Evolutionary conservation across 2,329 filamentous ascomycete genomes (phyloP).

Genomic region (Aspergillus sp.): DNA sequence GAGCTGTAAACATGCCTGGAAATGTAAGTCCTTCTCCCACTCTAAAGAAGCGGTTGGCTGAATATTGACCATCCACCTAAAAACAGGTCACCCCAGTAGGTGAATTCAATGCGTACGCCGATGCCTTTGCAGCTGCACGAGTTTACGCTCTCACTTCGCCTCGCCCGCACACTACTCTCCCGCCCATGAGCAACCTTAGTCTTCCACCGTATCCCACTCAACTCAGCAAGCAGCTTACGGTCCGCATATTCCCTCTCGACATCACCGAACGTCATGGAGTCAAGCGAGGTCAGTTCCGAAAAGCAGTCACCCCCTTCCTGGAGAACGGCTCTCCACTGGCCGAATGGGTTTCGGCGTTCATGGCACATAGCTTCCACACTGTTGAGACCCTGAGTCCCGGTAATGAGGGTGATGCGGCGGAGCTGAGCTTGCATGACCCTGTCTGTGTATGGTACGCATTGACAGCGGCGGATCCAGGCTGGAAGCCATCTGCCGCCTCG

Average conservation of each 20-base stretch:
- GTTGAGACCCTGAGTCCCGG: constrained; percentile 57
- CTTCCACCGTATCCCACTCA: constrained; percentile 58
- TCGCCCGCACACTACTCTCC: constrained; percentile 71
- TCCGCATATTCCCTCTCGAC: constrained; percentile 69
- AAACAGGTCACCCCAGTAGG: constrained; percentile 61
- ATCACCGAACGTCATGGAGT: constrained; percentile 67
- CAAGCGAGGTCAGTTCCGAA: constrained; percentile 52
- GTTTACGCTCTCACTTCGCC: constrained; percentile 71
- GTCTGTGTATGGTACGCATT: constrained; percentile 73
- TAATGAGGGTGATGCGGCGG: constrained; percentile 42
- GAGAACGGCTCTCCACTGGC: constrained; percentile 64
- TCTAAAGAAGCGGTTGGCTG: background rate
- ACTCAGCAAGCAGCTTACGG: constrained; percentile 57
- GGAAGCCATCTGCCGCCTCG: constrained; percentile 42
- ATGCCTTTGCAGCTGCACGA: constrained; percentile 68
- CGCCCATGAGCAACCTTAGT: constrained; percentile 46
- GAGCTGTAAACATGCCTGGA: constrained; percentile 68
- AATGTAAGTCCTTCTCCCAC: constrained; percentile 55
- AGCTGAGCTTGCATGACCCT: constrained; percentile 68
- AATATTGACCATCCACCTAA: background rate
- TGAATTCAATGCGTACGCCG: constrained; percentile 95
- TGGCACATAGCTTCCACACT: constrained; percentile 63
- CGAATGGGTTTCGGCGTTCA: constrained; percentile 65
- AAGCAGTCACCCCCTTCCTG: constrained; percentile 50
- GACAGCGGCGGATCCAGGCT: constrained; percentile 38